These are phyloP conservation scores for Saccharomyces kudriavzevii DNA, from an alignment of 805 yeast species.

Conservation along the genomic window DNA sequence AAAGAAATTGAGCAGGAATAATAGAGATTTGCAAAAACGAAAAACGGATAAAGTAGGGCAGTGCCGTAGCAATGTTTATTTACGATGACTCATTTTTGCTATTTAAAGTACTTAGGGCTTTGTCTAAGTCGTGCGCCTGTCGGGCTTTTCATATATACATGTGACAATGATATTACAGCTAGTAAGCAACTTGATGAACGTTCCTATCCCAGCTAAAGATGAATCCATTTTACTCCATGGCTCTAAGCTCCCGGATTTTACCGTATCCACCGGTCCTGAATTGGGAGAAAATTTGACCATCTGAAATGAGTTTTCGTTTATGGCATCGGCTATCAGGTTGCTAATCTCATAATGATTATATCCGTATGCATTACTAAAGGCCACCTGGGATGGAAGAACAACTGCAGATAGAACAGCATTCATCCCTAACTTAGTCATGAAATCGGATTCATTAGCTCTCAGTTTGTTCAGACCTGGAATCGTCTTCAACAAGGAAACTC, in stretches of 20 bases:
- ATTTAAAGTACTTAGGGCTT: not conserved
- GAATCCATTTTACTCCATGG: constrained; percentile 23
- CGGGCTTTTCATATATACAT: constrained; percentile 19
- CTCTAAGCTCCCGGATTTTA: constrained; percentile 17
- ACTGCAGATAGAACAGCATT: constrained; percentile 12
- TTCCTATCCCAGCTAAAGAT: constrained; percentile 10
- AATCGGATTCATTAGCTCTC: not conserved
- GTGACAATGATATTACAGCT: constrained; percentile 18
- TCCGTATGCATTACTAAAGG: constrained; percentile 14
- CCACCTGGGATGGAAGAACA: constrained; percentile 14
- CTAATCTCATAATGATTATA: constrained; percentile 9
- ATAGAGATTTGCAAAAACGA: not conserved
- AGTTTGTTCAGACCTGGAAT: constrained; percentile 5
- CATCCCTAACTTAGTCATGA: constrained; percentile 7
- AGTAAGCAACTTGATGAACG: constrained; percentile 13
- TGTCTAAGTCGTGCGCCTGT: constrained; percentile 3
- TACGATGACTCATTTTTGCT: not conserved
- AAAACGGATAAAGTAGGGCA: not conserved
- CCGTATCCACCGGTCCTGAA: constrained; percentile 2
- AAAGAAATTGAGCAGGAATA: not conserved
- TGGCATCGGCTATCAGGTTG: constrained; percentile 11
- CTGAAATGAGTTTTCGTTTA: not conserved
- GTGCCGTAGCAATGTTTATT: not conserved
- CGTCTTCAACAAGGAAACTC: constrained; percentile 19
- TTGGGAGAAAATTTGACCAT: not conserved